Evolutionary conservation across 176 grass and related monocot species (phyloP).

Genomic region (Bromus sterilis): DNA sequence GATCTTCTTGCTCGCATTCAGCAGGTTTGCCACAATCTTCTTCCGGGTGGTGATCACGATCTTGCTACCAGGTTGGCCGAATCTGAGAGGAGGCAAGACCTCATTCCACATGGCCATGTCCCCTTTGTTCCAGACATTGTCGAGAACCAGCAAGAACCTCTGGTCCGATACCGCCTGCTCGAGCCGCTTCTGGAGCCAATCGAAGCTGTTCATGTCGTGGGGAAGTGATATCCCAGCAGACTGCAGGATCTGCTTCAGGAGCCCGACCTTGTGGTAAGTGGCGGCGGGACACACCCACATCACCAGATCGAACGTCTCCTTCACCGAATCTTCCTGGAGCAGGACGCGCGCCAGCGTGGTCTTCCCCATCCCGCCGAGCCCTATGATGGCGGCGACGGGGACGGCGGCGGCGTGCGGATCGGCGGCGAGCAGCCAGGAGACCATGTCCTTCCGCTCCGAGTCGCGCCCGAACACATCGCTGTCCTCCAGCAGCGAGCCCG

Average conservation of each 20-base stretch:
- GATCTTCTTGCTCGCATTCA: not conserved
- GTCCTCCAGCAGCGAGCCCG: not conserved
- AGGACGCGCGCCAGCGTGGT: slow-evolving; percentile 28
- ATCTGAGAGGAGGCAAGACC: slow-evolving; percentile 19
- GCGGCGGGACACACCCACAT: slow-evolving; percentile 13
- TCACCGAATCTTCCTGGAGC: not conserved
- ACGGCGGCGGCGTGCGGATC: not conserved
- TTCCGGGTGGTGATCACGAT: slow-evolving; percentile 29
- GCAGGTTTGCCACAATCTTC: not conserved
- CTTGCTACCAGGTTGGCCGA: not conserved
- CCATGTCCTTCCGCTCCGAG: slow-evolving; percentile 1
- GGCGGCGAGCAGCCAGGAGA: slow-evolving; percentile 4
- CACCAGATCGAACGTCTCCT: not conserved
- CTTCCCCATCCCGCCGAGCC: slow-evolving; percentile 40
- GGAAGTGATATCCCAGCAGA: not conserved
- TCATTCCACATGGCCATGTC: not conserved
- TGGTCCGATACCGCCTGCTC: not conserved
- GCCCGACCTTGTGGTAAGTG: slow-evolving; percentile 1
- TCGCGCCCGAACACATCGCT: slow-evolving; percentile 27
- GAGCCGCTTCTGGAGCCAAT: not conserved
- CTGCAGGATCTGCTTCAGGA: slow-evolving; percentile 16
- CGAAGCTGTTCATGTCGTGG: not conserved
- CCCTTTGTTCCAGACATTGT: slow-evolving; percentile 34
- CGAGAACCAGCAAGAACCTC: slow-evolving; percentile 29
- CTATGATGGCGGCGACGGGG: slow-evolving; percentile 18